A percentile compares a stretch with the other conserved stretches of the same genome.
These are phyloP conservation scores for Pleodorina starrii DNA, from an alignment of 139 green algal genomes.

Conservation along the genomic window DNA sequence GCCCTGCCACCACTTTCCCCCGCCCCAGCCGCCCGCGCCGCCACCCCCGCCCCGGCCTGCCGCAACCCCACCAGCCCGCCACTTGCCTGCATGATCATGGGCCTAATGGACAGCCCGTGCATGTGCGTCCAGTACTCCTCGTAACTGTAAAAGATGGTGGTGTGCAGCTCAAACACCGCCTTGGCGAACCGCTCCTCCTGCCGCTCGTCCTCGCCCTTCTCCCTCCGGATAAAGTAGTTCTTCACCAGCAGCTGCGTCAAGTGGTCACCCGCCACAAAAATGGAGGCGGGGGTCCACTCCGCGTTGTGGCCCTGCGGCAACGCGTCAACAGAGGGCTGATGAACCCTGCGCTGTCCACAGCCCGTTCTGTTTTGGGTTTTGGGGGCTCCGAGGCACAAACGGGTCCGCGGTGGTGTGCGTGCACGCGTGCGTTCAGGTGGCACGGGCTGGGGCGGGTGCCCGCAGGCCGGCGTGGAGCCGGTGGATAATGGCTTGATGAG, in stretches of 20 bases:
- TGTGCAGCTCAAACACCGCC: conserved; percentile 74
- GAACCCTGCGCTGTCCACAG: too few species aligned
- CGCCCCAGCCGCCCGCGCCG: too few species aligned
- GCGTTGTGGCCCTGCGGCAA: conserved; percentile 45
- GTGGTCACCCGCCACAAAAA: conserved; percentile 84
- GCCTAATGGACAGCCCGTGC: conserved; percentile 47
- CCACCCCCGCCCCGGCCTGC: background rate
- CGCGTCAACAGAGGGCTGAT: too few species aligned
- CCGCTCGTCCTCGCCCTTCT: conserved; percentile 48
- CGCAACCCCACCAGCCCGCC: background rate
- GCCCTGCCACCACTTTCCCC: too few species aligned
- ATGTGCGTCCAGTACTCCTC: conserved; percentile 60
- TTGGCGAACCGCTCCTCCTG: conserved; percentile 63
- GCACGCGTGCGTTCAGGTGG: too few species aligned
- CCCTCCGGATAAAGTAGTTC: conserved; percentile 72
- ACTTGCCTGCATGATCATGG: conserved; percentile 41
- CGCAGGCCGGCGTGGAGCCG: too few species aligned
- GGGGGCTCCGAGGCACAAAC: too few species aligned
- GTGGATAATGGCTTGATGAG: background rate
- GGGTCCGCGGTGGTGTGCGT: too few species aligned
- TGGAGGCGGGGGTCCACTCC: conserved; percentile 71
- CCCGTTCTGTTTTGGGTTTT: too few species aligned
- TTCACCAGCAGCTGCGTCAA: conserved; percentile 75
- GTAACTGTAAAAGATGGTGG: conserved; percentile 72
- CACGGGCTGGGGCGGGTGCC: too few species aligned